phyloP scores from a whole-genome alignment of 1,284 basidiomycete species.

The Inonotus hispidus region DNA sequence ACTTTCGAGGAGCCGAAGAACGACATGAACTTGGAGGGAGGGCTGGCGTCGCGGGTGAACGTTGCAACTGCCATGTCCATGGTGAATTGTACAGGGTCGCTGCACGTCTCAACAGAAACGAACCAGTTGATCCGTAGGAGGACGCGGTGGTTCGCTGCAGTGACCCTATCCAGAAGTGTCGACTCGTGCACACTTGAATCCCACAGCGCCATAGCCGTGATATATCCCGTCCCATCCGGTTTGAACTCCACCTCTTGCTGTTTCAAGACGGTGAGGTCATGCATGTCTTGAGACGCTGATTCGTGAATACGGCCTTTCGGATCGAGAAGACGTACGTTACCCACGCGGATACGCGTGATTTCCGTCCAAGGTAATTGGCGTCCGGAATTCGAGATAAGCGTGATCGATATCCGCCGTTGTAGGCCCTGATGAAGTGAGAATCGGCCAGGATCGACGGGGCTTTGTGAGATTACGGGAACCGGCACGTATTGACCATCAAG shows the following conservation, averaged over 20 bases:
- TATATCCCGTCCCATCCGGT: conserved; percentile 73
- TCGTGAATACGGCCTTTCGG: conserved; percentile 77
- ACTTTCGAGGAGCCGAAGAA: conserved; percentile 76
- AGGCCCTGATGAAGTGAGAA: conserved; percentile 92
- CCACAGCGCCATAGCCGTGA: conserved; percentile 78
- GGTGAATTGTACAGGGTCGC: conserved; percentile 77
- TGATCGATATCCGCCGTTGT: conserved; percentile 78
- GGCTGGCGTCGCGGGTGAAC: conserved; percentile 79
- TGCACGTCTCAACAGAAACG: conserved; percentile 79
- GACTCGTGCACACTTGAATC: conserved; percentile 93
- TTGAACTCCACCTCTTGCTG: conserved; percentile 70
- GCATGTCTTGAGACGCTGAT: conserved; percentile 59
- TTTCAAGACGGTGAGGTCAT: conserved; percentile 68
- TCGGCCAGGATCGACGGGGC: conserved; percentile 77
- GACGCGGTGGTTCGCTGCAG: conserved; percentile 72
- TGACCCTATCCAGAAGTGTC: conserved; percentile 79
- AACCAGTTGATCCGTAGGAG: conserved; percentile 75
- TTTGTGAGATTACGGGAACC: conserved; percentile 76
- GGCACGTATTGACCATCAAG: conserved; percentile 81
- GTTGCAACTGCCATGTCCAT: conserved; percentile 89
- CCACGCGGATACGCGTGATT: conserved; percentile 72
- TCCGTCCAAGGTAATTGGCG: conserved; percentile 83
- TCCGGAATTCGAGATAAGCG: conserved; percentile 84
- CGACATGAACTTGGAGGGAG: conserved; percentile 71
- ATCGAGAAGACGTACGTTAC: conserved; percentile 83